These are phyloP conservation scores for Diaporthe aspalathi DNA, from an alignment of 2,329 filamentous ascomycete species.

Conservation along the genomic window DNA sequence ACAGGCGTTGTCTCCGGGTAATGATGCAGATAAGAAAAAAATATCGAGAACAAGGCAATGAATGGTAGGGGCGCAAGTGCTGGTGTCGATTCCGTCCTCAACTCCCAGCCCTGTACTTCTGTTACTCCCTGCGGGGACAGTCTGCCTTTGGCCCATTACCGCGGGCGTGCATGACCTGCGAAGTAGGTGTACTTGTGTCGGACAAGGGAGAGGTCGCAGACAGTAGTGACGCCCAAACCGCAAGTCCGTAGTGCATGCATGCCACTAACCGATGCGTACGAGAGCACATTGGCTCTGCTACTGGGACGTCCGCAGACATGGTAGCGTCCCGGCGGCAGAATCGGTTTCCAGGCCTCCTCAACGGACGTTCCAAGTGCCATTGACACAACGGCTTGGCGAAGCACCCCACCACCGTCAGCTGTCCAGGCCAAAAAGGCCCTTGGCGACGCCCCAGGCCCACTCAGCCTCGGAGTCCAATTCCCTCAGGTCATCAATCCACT, in stretches of 20 bases:
- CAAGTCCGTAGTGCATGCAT: no score
- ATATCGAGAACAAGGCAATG: no score
- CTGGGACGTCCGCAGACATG: not conserved
- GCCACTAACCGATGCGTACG: not conserved
- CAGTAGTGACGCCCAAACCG: not conserved
- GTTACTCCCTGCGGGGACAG: not conserved
- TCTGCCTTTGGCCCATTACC: not conserved
- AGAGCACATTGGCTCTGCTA: no score
- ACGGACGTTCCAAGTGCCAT: no score
- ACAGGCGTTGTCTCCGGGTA: no score
- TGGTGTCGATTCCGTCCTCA: not conserved
- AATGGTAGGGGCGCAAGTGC: not conserved
- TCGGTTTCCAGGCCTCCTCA: not conserved
- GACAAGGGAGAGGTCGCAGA: not conserved
- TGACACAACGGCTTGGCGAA: not conserved
- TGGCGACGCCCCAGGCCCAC: conserved; percentile 67
- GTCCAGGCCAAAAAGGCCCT: conserved; percentile 57
- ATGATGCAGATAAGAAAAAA: no score
- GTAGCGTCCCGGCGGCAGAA: not conserved
- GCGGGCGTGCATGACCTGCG: not conserved
- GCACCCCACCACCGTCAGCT: conserved; percentile 34
- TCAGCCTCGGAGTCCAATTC: conserved; percentile 63
- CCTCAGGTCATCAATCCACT: conserved; percentile 70
- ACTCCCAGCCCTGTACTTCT: no score
- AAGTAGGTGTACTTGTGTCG: not conserved